Conservation (phyloP, 2,329 filamentous ascomycete species). For the Sphaerostilbella broomeana region DNA sequence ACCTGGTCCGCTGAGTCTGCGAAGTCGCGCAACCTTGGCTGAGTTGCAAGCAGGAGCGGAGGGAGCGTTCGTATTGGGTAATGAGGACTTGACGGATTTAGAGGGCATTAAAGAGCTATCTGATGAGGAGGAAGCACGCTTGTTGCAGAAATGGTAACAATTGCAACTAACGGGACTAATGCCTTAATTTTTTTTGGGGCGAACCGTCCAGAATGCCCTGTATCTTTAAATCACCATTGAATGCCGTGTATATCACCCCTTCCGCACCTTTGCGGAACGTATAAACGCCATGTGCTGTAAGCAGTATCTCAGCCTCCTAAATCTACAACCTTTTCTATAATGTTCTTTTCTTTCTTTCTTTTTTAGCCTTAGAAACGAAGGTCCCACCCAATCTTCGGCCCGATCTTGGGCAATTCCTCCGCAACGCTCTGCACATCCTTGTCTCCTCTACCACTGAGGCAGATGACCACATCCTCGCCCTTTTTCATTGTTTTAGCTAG, state of each 20-base stretch:
- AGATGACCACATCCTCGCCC: slow-evolving; percentile 87
- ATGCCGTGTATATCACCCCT: no score
- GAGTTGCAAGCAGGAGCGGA: slow-evolving; percentile 34
- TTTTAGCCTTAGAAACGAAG: slow-evolving; percentile 46
- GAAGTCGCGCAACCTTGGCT: slow-evolving; percentile 32
- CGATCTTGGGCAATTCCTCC: slow-evolving; percentile 81
- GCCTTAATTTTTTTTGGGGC: neutral
- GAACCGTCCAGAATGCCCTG: neutral
- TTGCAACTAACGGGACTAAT: no score
- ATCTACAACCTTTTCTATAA: neutral
- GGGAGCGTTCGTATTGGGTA: slow-evolving; percentile 43
- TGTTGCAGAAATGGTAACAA: slow-evolving; percentile 26
- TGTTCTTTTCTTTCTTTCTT: slow-evolving; percentile 9
- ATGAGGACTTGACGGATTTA: slow-evolving; percentile 32
- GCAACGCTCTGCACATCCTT: slow-evolving; percentile 99
- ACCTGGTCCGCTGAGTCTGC: slow-evolving; percentile 31
- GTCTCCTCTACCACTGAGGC: slow-evolving; percentile 85
- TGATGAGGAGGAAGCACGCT: slow-evolving; percentile 30
- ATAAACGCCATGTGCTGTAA: no score
- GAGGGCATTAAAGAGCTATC: slow-evolving; percentile 35
- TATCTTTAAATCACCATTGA: neutral
- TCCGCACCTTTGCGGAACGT: no score
- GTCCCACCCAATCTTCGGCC: slow-evolving; percentile 78
- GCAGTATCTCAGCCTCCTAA: no score
- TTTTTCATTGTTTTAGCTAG: slow-evolving; percentile 88